A percentile compares a stretch with the other conserved stretches of the same genome.
Conservation (phyloP, 78 protist species). For the Emiliania huxleyi region DNA sequence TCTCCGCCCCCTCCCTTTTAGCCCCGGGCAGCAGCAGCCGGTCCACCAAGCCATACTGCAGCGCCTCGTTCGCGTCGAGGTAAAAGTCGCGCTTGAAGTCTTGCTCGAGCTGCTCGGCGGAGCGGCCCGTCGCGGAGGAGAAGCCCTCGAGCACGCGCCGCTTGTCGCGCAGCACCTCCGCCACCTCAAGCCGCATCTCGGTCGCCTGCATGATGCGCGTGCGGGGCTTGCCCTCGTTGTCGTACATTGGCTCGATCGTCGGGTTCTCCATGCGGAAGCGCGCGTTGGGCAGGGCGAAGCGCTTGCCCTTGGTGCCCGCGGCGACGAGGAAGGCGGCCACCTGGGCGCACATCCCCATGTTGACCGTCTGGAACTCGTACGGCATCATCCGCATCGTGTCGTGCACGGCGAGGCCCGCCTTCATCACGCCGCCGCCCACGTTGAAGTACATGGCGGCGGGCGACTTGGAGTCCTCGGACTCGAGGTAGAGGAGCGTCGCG, state of each 20-base stretch:
- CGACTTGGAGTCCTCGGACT: not conserved
- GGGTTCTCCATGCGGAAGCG: not conserved
- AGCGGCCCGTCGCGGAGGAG: not conserved
- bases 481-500: not conserved
- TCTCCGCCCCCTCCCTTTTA: not conserved
- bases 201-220: not conserved
- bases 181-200: not conserved
- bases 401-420: not conserved
- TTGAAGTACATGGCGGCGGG: slow-evolving; percentile 1
- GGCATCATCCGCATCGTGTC: slow-evolving; percentile 23
- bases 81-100: not conserved
- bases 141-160: not conserved
- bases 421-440: not conserved
- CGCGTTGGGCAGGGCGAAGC: not conserved
- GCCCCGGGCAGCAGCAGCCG: not conserved
- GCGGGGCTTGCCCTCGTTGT: too few relatives aligned
- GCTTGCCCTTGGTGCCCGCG: not conserved
- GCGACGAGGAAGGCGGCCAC: not conserved
- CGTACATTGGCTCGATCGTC: not conserved
- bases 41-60: not conserved
- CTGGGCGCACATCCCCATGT: not conserved
- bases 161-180: not conserved
- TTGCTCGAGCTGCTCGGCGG: not conserved
- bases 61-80: not conserved
- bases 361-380: not conserved